Evolutionary conservation across 2,329 filamentous ascomycete species (phyloP).

Genomic region (Neodidymelliopsis sp.): DNA sequence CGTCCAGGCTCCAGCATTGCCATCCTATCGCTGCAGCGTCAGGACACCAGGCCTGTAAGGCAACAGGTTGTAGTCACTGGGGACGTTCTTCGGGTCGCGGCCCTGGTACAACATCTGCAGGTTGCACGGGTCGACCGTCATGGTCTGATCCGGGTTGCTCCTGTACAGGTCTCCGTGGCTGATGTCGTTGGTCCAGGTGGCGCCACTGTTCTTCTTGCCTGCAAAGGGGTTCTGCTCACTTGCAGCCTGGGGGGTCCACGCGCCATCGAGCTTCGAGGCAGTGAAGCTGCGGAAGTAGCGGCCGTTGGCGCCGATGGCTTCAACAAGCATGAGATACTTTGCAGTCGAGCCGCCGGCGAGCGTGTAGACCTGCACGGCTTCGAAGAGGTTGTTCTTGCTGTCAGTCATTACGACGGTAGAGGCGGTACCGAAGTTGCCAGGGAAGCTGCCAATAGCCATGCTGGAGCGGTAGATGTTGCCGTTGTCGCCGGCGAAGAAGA

Average conservation of each 20-base stretch:
- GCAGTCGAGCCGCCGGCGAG: conserved; percentile 56
- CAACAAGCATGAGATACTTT: conserved; percentile 73
- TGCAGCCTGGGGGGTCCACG: conserved; percentile 66
- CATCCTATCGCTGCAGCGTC: conserved; percentile 51
- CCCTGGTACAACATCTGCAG: conserved; percentile 72
- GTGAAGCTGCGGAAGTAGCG: conserved; percentile 74
- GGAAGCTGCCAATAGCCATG: conserved; percentile 70
- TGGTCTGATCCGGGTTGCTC: conserved; percentile 65
- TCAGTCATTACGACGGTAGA: conserved; percentile 62
- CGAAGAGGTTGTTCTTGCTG: conserved; percentile 65
- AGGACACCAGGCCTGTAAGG: conserved; percentile 66
- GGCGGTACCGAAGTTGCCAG: conserved; percentile 63
- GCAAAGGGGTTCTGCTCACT: conserved; percentile 68
- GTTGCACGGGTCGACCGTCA: conserved; percentile 69
- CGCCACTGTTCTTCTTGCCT: conserved; percentile 71
- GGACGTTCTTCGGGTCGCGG: conserved; percentile 47
- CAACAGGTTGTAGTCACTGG: conserved; percentile 56
- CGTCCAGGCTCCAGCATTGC: background rate
- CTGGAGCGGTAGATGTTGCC: conserved; percentile 70
- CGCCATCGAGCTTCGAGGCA: conserved; percentile 62
- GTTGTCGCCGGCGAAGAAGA: conserved; percentile 74
- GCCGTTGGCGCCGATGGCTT: conserved; percentile 64
- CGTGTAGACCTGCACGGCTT: conserved; percentile 72
- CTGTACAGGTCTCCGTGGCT: conserved; percentile 70
- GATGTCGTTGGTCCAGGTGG: conserved; percentile 72